phyloP scores from a whole-genome alignment of 257 asterid genomes.

The Scutellaria minor region DNA sequence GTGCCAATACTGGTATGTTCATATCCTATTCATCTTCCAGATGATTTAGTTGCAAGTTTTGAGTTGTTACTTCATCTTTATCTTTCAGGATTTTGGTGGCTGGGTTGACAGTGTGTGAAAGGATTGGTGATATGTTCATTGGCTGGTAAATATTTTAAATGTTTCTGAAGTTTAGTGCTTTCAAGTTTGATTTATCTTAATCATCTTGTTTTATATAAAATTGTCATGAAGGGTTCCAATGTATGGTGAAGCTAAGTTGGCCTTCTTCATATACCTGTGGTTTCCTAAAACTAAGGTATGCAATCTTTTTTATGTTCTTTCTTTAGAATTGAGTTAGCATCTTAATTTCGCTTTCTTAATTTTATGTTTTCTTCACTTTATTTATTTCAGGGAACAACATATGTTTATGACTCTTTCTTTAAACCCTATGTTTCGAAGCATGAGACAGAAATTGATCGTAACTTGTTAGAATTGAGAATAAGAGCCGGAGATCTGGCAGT shows the following conservation, averaged over 20 bases:
- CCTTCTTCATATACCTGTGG: constrained; percentile 93
- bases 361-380: constrained; percentile 26
- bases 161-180: background rate
- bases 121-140: constrained; percentile 80
- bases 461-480: constrained; percentile 68
- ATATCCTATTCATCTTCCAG: constrained; percentile 2
- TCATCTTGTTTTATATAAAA: background rate
- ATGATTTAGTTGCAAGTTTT: constrained; percentile 29
- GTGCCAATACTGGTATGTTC: constrained; percentile 90
- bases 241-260: constrained; percentile 98
- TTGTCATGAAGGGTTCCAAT: constrained; percentile 78
- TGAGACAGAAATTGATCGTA: constrained; percentile 91
- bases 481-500: constrained; percentile 85
- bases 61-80: constrained; percentile 11
- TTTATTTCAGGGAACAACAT: constrained; percentile 83
- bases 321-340: constrained; percentile 22
- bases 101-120: constrained; percentile 80
- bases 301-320: constrained; percentile 20
- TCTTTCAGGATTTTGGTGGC: constrained; percentile 89
- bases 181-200: background rate
- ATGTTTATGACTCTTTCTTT: constrained; percentile 89
- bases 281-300: constrained; percentile 90
- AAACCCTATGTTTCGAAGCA: constrained; percentile 81
- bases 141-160: constrained; percentile 68
- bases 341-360: constrained; percentile 1